Evolutionary conservation across 176 grass and related monocot species (phyloP).

Genomic region (Sorghum bicolor): Sorghum_bicolor_NCBIv3 NC_012874.2:68226501-68227000

Average conservation of each 20-base stretch:
- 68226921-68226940: not conserved
- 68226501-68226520: conserved; percentile 75
- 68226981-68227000: not conserved
- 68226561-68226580: conserved; percentile 77
- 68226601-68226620: not conserved
- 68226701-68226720: conserved; percentile 89
- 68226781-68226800: not conserved
- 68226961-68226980: not conserved
- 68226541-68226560: conserved; percentile 94
- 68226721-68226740: conserved; percentile 94
- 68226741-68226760: conserved; percentile 39
- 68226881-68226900: not conserved
- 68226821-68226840: not conserved
- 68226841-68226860: not conserved
- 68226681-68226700: conserved; percentile 87
- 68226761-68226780: not conserved
- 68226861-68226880: not conserved
- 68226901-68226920: not conserved
- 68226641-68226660: not conserved
- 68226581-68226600: conserved; percentile 58
- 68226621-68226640: not conserved
- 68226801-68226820: not conserved
- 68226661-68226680: conserved; percentile 82
- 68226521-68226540: conserved; percentile 88
- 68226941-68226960: not conserved